A percentile compares a stretch with the other conserved stretches of the same genome.
Conservation (phyloP, 2,329 filamentous ascomycete genomes). For the Botrytis deweyae region DNA sequence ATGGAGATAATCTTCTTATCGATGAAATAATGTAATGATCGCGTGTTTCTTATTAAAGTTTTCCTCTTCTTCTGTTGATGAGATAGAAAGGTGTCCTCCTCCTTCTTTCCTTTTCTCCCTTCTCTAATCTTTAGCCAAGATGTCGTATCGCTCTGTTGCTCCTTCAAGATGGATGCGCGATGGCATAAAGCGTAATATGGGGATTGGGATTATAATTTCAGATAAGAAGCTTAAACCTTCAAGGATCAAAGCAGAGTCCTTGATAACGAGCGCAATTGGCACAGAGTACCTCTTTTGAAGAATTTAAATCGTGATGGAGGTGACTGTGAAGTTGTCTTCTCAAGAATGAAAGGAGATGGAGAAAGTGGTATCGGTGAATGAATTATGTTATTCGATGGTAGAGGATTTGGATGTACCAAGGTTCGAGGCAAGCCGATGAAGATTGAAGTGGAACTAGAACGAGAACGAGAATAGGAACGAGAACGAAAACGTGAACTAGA, state of each 20-base stretch:
- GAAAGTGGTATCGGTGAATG: background rate
- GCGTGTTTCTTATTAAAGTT: background rate
- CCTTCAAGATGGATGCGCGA: background rate
- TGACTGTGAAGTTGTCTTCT: background rate
- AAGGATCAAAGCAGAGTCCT: constrained; percentile 11
- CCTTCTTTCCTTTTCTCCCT: background rate
- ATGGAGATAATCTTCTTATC: background rate
- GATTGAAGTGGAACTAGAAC: too few relatives aligned
- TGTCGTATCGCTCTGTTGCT: background rate
- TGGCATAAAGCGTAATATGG: constrained; percentile 13
- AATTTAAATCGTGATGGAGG: background rate
- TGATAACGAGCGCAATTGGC: constrained; percentile 54
- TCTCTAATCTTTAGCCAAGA: background rate
- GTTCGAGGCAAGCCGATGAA: background rate
- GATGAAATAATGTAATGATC: background rate
- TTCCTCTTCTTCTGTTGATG: background rate
- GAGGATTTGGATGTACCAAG: background rate
- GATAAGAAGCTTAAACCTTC: constrained; percentile 25
- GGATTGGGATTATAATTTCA: constrained; percentile 5
- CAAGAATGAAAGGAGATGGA: background rate
- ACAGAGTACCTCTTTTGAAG: constrained; percentile 48
- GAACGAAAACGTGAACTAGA: background rate
- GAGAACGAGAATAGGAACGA: background rate
- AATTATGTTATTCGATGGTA: background rate
- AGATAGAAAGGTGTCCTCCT: background rate